Evolutionary conservation across 2,329 filamentous ascomycete species (phyloP), one percentile per base, ranked within the genome.

Genomic region (Stromatinia cepivora): DNA sequence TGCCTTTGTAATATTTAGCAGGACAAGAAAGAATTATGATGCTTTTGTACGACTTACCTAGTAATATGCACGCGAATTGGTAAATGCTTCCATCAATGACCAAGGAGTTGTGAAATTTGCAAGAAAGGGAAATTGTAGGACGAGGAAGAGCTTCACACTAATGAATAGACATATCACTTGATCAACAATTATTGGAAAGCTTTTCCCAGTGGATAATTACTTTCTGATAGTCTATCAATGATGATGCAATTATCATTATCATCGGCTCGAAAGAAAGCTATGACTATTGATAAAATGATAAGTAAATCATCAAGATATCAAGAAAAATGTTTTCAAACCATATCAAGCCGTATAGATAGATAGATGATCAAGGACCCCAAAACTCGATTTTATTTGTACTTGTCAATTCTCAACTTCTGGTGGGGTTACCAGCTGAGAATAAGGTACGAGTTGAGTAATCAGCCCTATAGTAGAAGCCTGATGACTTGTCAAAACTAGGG

Each of bases 151-250:
- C 22, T 22, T 57, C 8, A 25, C 5, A 25, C 2, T 1, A 58
- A 42, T 15, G 22, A 42, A 25, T 17, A 42, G 22, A 42, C 10
- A 58, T 4, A 25, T 2, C 34, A 58, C 54, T 42, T 28, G 34
- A 25, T 25, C 34, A 52, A 25, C 1, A 4, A 39, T 22, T 39
- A 42, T 58, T 28, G 11, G 34, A 22, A n/a, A 36, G 3, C 31
- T 39, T 34, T 57, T 13, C 9, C 8, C 31, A 36, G 20, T 36
- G 31, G 4, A 4, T 79, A 74, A 74, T 68, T 82, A 68, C 76
- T 86, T 25, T 84, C 84, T 0, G 83, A 85, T 74, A 82, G 80
- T 6, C 83, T 82, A 0, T 81, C 84, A 73, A 77, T n/a, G n/a
- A n/a, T n/a, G n/a, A n/a, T n/a, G n/a, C n/a, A n/a, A n/a, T n/a